Base-by-base conservation (phyloP, 768 basidiomycete species). In the Amanita rubescens region DNA sequence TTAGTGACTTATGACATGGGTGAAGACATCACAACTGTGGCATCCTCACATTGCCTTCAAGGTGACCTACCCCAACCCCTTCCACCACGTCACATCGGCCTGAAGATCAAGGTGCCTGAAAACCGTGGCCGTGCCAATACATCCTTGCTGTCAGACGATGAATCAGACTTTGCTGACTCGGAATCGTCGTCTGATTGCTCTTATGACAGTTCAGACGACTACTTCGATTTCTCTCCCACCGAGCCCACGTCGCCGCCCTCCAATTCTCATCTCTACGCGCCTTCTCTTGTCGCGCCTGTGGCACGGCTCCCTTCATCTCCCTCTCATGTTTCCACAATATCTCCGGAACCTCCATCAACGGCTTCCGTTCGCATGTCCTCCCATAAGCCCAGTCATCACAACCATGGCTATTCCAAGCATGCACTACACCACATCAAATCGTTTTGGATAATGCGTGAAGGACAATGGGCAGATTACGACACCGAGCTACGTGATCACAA, bases 371-470 rank as follows among this genome's bases (percentile, higher is more conserved):
- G 39, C 33, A 49, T 51, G 66, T 67, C 59, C 58, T 62, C 65
- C 59, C 53, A 48, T 37, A 75, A 76, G 24, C 76, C 76, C 56
- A 61, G 66, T 30, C 80, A 80, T 57, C 61, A 63, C 5, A 73
- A 87, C 56, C 85, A 79, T 60, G 85, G 85, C 1, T 74, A 81
- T 57, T 87, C 85, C 11, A 77, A 78, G 15, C 77, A 75, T 55
- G 79, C 80, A 1, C 73, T 87, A 33, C 67, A 72, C 12, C 76
- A 84, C 59, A 65, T 78, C 58, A 87, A 84, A 61, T 77, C 68
- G 64, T 75, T 87, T 58, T 87, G 85, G 85, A 68, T 70, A 34
- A 62, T 71, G 5, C 78, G 82, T 17, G 75, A 78, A 53, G 78
- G 78, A 45, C 72, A 75, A 48, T 81, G 76, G 77, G 65, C 67